Conservation (phyloP, 345 rosid species). For the Heritiera fomes region DNA sequence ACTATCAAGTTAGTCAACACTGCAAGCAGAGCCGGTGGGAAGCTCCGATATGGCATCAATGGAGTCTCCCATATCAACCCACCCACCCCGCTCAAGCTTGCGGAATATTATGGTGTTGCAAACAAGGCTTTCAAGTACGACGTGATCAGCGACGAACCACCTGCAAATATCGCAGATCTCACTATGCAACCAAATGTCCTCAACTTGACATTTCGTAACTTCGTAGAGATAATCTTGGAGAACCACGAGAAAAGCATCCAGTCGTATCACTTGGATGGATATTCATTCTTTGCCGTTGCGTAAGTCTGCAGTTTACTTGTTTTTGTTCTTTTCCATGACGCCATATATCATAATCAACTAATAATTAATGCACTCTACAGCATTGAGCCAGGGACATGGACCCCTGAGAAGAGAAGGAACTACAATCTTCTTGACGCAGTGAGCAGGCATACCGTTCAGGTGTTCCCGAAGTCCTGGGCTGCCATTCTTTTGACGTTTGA, state of each 20-base stretch:
- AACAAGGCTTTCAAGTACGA: conserved; percentile 62
- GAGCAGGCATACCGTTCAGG: conserved; percentile 79
- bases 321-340: too few species aligned
- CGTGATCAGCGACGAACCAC: conserved; percentile 43
- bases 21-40: conserved; percentile 42
- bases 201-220: conserved; percentile 65
- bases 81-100: conserved; percentile 62
- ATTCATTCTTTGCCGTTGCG: conserved; percentile 81
- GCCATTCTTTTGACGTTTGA: conserved; percentile 80
- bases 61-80: conserved; percentile 63
- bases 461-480: conserved; percentile 87
- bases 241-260: conserved; percentile 72
- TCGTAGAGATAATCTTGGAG: conserved; percentile 77
- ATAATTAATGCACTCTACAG: conserved; percentile 27
- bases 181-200: conserved; percentile 45
- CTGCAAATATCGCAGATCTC: conserved; percentile 27
- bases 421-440: conserved; percentile 83
- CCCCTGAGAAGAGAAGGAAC: conserved; percentile 71
- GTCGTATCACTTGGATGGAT: conserved; percentile 71
- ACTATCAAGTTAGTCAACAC: conserved; percentile 62
- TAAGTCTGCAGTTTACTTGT: conserved; percentile 35
- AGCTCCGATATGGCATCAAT: conserved; percentile 60
- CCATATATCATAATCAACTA: too few species aligned
- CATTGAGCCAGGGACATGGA: conserved; percentile 81
- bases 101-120: conserved; percentile 54